Evolutionary conservation across 2,329 filamentous ascomycete genomes (phyloP).

Genomic region (Colletotrichum eleusines): DNA sequence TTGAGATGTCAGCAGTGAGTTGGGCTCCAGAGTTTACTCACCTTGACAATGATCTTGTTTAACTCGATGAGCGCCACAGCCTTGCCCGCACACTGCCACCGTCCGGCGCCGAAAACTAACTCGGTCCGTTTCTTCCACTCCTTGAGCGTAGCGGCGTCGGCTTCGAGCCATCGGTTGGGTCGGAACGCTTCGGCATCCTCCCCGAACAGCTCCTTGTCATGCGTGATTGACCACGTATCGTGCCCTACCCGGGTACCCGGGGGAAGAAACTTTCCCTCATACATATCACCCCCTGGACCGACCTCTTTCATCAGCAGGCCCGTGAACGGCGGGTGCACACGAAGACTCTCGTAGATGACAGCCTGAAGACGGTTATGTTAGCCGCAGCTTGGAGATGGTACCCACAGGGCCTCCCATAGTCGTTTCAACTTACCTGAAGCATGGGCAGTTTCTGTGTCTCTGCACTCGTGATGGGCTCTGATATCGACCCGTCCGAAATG

Average conservation of each 20-base stretch:
- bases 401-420: no score
- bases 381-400: no score
- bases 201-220: conserved; percentile 58
- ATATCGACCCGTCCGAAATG: no score
- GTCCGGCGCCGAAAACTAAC: conserved; percentile 57
- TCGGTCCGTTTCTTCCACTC: conserved; percentile 53
- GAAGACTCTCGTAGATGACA: conserved; percentile 63
- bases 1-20: no score
- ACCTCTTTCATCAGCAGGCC: conserved; percentile 64
- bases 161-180: conserved; percentile 62
- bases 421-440: no score
- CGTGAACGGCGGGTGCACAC: conserved; percentile 62
- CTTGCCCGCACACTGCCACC: conserved; percentile 59
- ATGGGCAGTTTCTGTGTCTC: no score
- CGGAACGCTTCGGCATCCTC: conserved; percentile 58
- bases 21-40: no score
- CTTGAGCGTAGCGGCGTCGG: conserved; percentile 47
- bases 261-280: conserved; percentile 53
- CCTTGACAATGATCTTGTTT: conserved; percentile 58
- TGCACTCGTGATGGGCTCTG: no score
- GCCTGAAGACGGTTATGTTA: no score
- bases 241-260: conserved; percentile 56
- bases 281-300: conserved; percentile 53
- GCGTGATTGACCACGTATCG: conserved; percentile 54
- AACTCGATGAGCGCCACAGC: conserved; percentile 59